Conservation (phyloP, 2,329 filamentous ascomycete species). For the Clathrospora elynae region DNA sequence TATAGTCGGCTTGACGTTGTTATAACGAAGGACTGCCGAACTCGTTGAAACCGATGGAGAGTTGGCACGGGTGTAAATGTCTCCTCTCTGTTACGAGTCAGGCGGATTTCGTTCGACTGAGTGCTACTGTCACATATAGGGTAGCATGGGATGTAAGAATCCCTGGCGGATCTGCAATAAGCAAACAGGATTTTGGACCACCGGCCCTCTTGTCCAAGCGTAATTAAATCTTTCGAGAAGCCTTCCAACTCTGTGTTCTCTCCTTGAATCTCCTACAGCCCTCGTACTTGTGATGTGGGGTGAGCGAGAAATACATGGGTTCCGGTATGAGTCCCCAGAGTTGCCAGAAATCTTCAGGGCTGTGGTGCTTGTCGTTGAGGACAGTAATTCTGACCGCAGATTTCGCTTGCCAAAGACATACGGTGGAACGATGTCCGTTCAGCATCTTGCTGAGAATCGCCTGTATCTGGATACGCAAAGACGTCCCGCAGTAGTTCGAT, state of each 20-base stretch:
- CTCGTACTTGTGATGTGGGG: conserved; percentile 26
- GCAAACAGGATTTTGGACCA: conserved; percentile 30
- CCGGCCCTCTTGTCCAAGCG: conserved; percentile 32
- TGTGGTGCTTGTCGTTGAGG: conserved; percentile 4
- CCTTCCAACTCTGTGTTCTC: conserved; percentile 27
- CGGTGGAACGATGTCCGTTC: not conserved
- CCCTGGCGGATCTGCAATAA: conserved; percentile 29
- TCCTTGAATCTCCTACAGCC: conserved; percentile 15
- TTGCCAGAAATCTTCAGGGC: conserved; percentile 1
- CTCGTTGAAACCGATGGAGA: conserved; percentile 18
- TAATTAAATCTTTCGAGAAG: conserved; percentile 35
- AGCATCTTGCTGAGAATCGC: no score
- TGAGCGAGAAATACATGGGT: conserved; percentile 20
- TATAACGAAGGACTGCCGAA: conserved; percentile 21
- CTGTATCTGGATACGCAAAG: not conserved
- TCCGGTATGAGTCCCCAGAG: conserved; percentile 16
- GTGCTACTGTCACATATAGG: not conserved
- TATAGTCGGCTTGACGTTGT: conserved; percentile 24
- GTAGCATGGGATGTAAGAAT: conserved; percentile 1
- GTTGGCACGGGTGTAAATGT: conserved; percentile 21
- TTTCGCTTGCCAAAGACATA: not conserved
- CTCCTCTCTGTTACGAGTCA: conserved; percentile 25
- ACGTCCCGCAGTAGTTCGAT: not conserved
- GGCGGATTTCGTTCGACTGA: conserved; percentile 17
- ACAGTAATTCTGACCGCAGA: not conserved